These are phyloP conservation scores for Globisporangium polare DNA, from an alignment of 352 stramenopile genomes.

Conservation along the genomic window DNA sequence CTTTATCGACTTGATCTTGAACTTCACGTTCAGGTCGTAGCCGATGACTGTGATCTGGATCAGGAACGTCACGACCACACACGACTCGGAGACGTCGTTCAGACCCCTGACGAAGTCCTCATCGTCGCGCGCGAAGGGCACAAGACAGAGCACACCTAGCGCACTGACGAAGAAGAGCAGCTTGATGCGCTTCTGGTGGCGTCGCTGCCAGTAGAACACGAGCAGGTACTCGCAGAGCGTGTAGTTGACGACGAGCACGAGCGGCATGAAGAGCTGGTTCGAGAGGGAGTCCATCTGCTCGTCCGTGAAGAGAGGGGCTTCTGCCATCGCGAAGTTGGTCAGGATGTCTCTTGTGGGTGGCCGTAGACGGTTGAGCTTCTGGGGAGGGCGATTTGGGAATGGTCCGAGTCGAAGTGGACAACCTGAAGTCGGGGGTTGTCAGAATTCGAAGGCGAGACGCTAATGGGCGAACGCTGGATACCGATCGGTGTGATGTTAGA, in stretches of 20 bases:
- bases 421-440: too few relatives aligned
- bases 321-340: constrained; percentile 8
- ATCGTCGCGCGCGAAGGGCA: constrained; percentile 22
- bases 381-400: too few relatives aligned
- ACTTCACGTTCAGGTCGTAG: constrained; percentile 19
- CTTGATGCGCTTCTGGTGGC: constrained; percentile 6
- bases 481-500: too few relatives aligned
- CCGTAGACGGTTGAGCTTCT: too few relatives aligned
- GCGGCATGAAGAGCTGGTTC: constrained; percentile 22
- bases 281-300: constrained; percentile 17
- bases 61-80: constrained; percentile 29
- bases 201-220: constrained; percentile 17
- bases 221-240: constrained; percentile 36
- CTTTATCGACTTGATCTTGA: constrained; percentile 22
- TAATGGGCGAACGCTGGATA: too few relatives aligned
- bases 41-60: constrained; percentile 39
- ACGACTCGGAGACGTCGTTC: constrained; percentile 35
- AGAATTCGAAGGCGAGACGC: too few relatives aligned
- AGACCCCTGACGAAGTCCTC: constrained; percentile 13
- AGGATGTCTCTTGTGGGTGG: too few relatives aligned
- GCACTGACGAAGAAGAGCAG: constrained; percentile 7
- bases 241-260: constrained; percentile 41
- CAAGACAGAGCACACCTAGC: constrained; percentile 11
- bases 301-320: constrained; percentile 19
- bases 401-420: too few relatives aligned